Conservation (phyloP, 257 asterid genomes). For the Lycium ferocissimum region DNA sequence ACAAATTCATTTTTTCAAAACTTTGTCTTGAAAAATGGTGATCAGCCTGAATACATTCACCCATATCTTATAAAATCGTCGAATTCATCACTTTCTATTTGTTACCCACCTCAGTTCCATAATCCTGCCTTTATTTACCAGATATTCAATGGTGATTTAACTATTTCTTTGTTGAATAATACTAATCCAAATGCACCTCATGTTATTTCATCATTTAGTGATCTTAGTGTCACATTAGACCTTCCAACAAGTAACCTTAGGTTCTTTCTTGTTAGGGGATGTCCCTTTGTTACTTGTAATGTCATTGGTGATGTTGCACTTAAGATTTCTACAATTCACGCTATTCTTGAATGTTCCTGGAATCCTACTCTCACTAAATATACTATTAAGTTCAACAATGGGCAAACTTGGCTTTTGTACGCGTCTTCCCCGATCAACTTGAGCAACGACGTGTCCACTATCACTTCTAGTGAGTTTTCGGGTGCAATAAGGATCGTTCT, state of each 20-base stretch:
- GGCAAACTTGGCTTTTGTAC: constrained; percentile 76
- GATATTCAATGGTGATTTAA: constrained; percentile 61
- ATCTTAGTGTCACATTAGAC: constrained; percentile 70
- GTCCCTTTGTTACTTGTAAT: constrained; percentile 72
- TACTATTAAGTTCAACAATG: constrained; percentile 67
- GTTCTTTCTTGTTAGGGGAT: constrained; percentile 74
- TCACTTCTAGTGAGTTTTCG: constrained; percentile 57
- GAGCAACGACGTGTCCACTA: constrained; percentile 48
- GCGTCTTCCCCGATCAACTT: constrained; percentile 63
- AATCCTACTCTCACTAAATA: constrained; percentile 60
- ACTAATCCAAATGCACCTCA: constrained; percentile 50
- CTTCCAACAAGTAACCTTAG: constrained; percentile 64
- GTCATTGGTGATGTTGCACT: constrained; percentile 46
- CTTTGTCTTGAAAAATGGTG: constrained; percentile 69
- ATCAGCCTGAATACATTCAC: constrained; percentile 78
- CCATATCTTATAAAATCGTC: constrained; percentile 70
- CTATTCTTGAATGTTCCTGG: constrained; percentile 58
- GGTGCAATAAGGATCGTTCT: constrained; percentile 70
- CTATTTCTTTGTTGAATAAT: constrained; percentile 51
- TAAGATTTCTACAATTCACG: constrained; percentile 71
- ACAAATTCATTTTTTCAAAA: constrained; percentile 85
- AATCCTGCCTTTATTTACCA: constrained; percentile 65
- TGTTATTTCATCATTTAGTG: constrained; percentile 59
- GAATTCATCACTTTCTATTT: constrained; percentile 57
- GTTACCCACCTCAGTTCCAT: constrained; percentile 57